Base-by-base conservation (phyloP, 2,329 filamentous ascomycete species). In the Fusarium odoratissimum region DNA sequence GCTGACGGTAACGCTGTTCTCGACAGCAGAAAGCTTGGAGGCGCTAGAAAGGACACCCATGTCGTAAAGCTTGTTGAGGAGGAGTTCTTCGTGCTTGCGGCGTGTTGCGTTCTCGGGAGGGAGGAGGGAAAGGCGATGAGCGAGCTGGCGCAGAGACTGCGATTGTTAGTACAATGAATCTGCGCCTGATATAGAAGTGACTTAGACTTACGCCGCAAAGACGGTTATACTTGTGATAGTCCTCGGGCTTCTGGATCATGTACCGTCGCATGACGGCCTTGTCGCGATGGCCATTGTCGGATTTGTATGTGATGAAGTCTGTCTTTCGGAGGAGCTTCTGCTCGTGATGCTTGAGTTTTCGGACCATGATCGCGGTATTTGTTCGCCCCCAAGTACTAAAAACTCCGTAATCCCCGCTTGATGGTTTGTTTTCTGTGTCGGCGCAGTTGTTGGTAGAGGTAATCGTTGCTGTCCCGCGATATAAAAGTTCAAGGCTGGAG, bases 311-410 rank as follows among this genome's bases (percentile, higher is more conserved):
- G 81, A 95, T 91, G 84, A 99, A 97, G 85, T 99, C 95, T 83
- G 96, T 95, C 83, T 89, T 90, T 81, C 95, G 95, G 78, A 98
- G 90, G 80, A 98, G 92, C 88, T 96, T 97, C 82, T 96, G 91
- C 91, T 99, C 96, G 84, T 98, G 95, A 84, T 97, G 90, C 85
- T 98, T 98, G 80, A 99, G 91, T 86, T 97, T 95, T 78, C 96
- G 92, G 76, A 97, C 94, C 96, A 98, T 98, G 30, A 75, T 88
- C 80, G 49, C 66, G 69, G 30, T 21, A n/a, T 33, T 9, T 49
- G 21, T 33, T 23, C 56, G 49, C 38, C 9, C 23, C 30, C 6
- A 11, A 52, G 16, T 55, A 37, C 14, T 52, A 4, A 11, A 14
- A 0, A 8, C 17, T 21, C 23, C 9, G 10, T 41, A 13, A 8